Percentiles rank a stretch among this genome's conserved stretches.
Evolutionary conservation across 2,329 filamentous ascomycete species (phyloP).

Genomic region (Colletotrichum camelliae): DNA sequence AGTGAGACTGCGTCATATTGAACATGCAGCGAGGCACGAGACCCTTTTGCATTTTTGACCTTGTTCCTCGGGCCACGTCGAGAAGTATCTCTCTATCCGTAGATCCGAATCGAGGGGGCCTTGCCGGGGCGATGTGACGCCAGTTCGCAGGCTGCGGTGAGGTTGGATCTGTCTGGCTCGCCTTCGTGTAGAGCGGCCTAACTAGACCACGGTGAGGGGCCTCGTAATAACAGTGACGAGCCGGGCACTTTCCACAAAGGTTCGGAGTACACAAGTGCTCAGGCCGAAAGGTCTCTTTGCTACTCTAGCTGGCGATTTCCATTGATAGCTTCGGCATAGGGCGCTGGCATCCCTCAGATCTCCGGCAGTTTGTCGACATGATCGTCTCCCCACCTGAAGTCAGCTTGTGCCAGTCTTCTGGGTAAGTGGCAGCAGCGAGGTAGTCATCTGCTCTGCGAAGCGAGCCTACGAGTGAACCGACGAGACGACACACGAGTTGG

Average conservation of each 20-base stretch:
- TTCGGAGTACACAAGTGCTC: not conserved
- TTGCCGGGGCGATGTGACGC: not conserved
- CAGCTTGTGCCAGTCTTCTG: no score
- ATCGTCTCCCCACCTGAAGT: no score
- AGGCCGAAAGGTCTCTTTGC: accelerated
- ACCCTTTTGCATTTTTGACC: not conserved
- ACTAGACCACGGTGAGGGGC: not conserved
- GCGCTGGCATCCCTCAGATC: not conserved
- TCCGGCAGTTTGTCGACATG: not conserved
- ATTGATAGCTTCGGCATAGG: not conserved
- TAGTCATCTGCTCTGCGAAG: no score
- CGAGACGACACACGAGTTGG: not conserved
- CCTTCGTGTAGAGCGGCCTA: not conserved
- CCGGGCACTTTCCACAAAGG: not conserved
- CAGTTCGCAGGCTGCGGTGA: not conserved
- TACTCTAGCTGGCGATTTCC: accelerated
- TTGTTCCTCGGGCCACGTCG: not conserved
- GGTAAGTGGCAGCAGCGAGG: no score
- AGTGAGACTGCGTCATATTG: constrained; percentile 1
- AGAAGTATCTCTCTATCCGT: not conserved
- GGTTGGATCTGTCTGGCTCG: not conserved
- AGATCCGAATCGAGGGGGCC: not conserved
- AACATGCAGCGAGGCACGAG: constrained; percentile 7
- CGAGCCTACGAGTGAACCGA: not conserved
- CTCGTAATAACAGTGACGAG: not conserved